These are phyloP conservation scores for Tricladium varicosporioides DNA, from an alignment of 2,329 filamentous ascomycete genomes.

Conservation along the genomic window DNA sequence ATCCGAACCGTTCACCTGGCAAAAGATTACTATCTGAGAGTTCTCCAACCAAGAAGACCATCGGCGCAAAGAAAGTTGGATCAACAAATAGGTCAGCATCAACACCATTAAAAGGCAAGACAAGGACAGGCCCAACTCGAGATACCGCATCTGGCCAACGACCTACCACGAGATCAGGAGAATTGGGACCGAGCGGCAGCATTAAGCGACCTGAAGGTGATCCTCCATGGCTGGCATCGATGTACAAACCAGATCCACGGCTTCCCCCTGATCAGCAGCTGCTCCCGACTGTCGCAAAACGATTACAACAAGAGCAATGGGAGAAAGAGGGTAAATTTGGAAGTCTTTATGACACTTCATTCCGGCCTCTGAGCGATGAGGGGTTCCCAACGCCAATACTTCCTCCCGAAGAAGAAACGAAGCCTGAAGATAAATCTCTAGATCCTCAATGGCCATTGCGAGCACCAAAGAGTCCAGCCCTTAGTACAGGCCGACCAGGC, in stretches of 20 bases:
- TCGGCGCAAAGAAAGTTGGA: conserved; percentile 21
- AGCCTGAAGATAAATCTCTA: conserved; percentile 34
- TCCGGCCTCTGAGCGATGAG: conserved; percentile 76
- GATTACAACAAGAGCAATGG: conserved; percentile 93
- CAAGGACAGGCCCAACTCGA: conserved; percentile 55
- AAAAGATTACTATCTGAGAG: conserved; percentile 39
- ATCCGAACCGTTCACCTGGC: conserved; percentile 41
- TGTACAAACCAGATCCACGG: conserved; percentile 93
- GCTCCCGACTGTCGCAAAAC: conserved; percentile 86
- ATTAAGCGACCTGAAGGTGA: conserved; percentile 82
- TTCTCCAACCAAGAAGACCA: conserved; percentile 52
- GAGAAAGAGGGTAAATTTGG: conserved; percentile 87
- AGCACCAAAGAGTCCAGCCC: conserved; percentile 46
- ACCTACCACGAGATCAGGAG: conserved; percentile 62
- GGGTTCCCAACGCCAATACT: conserved; percentile 37
- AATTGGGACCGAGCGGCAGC: conserved; percentile 40
- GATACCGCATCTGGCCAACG: conserved; percentile 49
- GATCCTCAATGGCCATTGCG: conserved; percentile 57
- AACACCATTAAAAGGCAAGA: conserved; percentile 50
- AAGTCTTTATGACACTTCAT: conserved; percentile 81
- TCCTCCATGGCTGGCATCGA: conserved; percentile 89
- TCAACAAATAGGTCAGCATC: conserved; percentile 32
- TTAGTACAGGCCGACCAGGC: conserved; percentile 44
- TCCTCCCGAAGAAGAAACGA: conserved; percentile 28
- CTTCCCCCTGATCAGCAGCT: conserved; percentile 94